Evolutionary conservation across 2,329 filamentous ascomycete species (phyloP).

Genomic region (Colletotrichum costaricense): DNA sequence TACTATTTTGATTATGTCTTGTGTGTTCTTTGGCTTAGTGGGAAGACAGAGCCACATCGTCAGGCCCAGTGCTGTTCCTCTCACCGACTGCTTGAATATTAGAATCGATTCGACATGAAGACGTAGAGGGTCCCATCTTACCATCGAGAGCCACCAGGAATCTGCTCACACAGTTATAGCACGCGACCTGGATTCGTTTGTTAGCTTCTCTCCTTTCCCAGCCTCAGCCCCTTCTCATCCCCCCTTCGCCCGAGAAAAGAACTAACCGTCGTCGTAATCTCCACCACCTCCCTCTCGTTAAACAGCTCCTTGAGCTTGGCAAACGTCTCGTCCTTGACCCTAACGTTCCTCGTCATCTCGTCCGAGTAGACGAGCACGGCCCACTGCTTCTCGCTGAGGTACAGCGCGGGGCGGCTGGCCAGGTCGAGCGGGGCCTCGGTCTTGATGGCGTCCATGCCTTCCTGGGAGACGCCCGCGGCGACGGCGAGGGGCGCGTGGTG

Average conservation of each 20-base stretch:
- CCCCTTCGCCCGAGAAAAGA: neutral
- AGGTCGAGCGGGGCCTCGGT: slow-evolving; percentile 41
- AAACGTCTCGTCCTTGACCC: slow-evolving; percentile 77
- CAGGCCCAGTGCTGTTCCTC: slow-evolving; percentile 64
- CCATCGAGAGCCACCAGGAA: slow-evolving; percentile 86
- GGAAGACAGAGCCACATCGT: slow-evolving; percentile 44
- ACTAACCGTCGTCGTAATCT: slow-evolving; percentile 80
- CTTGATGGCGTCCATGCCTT: slow-evolving; percentile 59
- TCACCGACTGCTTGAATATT: slow-evolving; percentile 62
- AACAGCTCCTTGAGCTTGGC: slow-evolving; percentile 70
- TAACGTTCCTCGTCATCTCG: slow-evolving; percentile 83
- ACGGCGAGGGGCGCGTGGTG: slow-evolving; percentile 78
- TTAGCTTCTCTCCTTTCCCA: slow-evolving; percentile 29
- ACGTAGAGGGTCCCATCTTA: slow-evolving; percentile 49
- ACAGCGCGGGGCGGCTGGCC: slow-evolving; percentile 43
- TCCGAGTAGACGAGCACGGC: slow-evolving; percentile 80
- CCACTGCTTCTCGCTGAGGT: slow-evolving; percentile 70
- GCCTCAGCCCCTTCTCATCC: neutral
- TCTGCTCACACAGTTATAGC: slow-evolving; percentile 87
- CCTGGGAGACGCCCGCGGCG: slow-evolving; percentile 66
- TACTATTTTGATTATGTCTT: neutral
- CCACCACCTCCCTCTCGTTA: slow-evolving; percentile 78
- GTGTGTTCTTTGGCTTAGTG: slow-evolving; percentile 43
- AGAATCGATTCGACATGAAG: slow-evolving; percentile 35
- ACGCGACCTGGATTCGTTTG: slow-evolving; percentile 62